phyloP scores from a whole-genome alignment of 2,329 filamentous ascomycete species.

The Pseudogymnoascus sp. region DNA sequence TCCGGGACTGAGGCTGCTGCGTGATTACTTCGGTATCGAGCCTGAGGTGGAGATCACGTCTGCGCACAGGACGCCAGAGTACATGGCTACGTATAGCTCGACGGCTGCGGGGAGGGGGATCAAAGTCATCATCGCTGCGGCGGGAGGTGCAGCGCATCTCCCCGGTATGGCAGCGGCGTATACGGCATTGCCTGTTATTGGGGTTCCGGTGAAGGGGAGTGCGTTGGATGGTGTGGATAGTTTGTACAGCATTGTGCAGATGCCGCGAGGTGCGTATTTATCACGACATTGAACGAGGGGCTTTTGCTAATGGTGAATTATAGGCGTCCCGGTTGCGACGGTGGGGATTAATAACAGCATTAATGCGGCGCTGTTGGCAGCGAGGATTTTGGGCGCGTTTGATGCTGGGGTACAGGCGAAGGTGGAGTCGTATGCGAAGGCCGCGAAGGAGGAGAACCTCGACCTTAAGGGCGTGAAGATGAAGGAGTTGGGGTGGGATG shows the following conservation, averaged over 20 bases:
- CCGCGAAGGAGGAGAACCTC: slow-evolving; percentile 53
- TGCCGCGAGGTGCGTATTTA: slow-evolving; percentile 50
- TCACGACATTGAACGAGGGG: slow-evolving; percentile 35
- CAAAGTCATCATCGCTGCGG: slow-evolving; percentile 68
- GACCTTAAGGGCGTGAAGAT: slow-evolving; percentile 53
- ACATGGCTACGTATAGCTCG: slow-evolving; percentile 61
- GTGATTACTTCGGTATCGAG: slow-evolving; percentile 59
- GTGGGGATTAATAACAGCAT: slow-evolving; percentile 76
- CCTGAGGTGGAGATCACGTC: slow-evolving; percentile 71
- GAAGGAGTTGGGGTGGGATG: slow-evolving; percentile 47
- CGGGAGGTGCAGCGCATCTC: slow-evolving; percentile 65
- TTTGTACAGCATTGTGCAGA: slow-evolving; percentile 67
- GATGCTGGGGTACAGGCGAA: slow-evolving; percentile 49
- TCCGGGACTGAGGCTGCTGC: slow-evolving; percentile 58
- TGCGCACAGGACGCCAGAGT: slow-evolving; percentile 65
- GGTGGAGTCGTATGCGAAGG: slow-evolving; percentile 54
- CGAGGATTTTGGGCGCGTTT: slow-evolving; percentile 56
- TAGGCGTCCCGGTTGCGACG: slow-evolving; percentile 65
- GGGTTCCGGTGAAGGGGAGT: slow-evolving; percentile 68
- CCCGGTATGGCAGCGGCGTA: slow-evolving; percentile 70
- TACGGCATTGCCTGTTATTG: slow-evolving; percentile 67
- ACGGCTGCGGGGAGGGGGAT: slow-evolving; percentile 58
- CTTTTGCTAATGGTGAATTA: slow-evolving; percentile 33
- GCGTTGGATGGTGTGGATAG: slow-evolving; percentile 66
- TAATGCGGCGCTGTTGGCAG: slow-evolving; percentile 67